phyloP scores from a whole-genome alignment of 441 rosid genomes.

The Breynia disticha region DNA sequence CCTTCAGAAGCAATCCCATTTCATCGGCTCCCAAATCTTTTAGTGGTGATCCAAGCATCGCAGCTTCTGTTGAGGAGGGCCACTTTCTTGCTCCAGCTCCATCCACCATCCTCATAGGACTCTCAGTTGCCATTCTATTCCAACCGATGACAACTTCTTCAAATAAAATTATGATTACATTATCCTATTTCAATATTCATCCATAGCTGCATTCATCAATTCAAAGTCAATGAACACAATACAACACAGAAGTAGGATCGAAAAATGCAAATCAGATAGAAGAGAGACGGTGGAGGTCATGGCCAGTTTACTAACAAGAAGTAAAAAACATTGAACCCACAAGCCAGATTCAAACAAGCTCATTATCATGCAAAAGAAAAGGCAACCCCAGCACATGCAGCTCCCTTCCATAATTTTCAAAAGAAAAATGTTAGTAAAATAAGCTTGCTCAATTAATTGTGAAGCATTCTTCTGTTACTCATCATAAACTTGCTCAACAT shows the following conservation, averaged over 20 bases:
- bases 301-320: no score
- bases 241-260: not conserved
- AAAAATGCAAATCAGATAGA: not conserved
- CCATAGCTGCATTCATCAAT: slow-evolving; percentile 13
- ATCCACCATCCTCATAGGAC: slow-evolving; percentile 71
- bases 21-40: slow-evolving; percentile 62
- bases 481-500: no score
- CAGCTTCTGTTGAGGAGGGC: slow-evolving; percentile 48
- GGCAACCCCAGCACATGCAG: no score
- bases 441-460: no score
- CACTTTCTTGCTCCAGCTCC: slow-evolving; percentile 45
- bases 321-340: no score
- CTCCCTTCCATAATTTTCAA: no score
- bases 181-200: slow-evolving; percentile 11
- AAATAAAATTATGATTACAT: slow-evolving; percentile 8
- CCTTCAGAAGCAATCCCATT: slow-evolving; percentile 55
- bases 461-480: no score
- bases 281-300: no score
- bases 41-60: slow-evolving; percentile 42
- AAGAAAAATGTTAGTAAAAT: no score
- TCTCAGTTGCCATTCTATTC: slow-evolving; percentile 66
- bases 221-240: slow-evolving; percentile 12
- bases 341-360: no score
- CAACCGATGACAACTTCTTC: slow-evolving; percentile 1
- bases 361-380: no score